These are phyloP conservation scores for Monosporozyma unispora DNA, from an alignment of 805 yeast species.

Conservation along the genomic window DNA sequence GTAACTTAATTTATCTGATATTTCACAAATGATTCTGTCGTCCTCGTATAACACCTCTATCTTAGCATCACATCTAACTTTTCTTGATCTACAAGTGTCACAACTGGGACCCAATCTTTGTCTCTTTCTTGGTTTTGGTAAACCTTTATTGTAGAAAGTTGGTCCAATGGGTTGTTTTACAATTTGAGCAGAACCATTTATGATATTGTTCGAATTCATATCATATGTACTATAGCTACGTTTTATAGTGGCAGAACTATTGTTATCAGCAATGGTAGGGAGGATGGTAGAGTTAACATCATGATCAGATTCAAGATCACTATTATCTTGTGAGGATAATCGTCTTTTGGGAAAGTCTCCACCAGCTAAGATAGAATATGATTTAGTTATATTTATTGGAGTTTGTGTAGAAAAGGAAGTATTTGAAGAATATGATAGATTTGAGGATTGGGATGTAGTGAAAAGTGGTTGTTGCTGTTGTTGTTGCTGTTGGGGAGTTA, in stretches of 20 bases:
- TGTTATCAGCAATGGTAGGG: too few relatives aligned
- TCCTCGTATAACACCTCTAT: slow-evolving; percentile 34
- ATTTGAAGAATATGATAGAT: neutral
- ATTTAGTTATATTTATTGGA: neutral
- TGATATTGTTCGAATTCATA: neutral
- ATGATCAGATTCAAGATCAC: neutral
- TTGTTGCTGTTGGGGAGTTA: neutral
- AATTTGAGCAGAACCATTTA: neutral
- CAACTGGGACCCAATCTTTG: slow-evolving; percentile 72
- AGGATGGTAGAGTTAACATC: too few relatives aligned
- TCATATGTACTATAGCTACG: neutral
- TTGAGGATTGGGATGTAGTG: neutral
- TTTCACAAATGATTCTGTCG: slow-evolving; percentile 13
- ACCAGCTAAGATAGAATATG: neutral
- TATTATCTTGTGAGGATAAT: neutral
- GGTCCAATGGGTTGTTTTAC: neutral
- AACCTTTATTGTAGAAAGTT: neutral
- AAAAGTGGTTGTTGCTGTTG: neutral
- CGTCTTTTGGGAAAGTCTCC: neutral
- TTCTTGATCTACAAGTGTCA: slow-evolving; percentile 58
- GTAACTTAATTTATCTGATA: slow-evolving; percentile 18
- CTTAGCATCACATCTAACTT: slow-evolving; percentile 67
- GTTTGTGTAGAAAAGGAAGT: neutral
- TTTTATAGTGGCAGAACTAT: too few relatives aligned
- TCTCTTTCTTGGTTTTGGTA: slow-evolving; percentile 25